Conservation (phyloP, 306 rosid species). For the Lathyrus sativus region DNA sequence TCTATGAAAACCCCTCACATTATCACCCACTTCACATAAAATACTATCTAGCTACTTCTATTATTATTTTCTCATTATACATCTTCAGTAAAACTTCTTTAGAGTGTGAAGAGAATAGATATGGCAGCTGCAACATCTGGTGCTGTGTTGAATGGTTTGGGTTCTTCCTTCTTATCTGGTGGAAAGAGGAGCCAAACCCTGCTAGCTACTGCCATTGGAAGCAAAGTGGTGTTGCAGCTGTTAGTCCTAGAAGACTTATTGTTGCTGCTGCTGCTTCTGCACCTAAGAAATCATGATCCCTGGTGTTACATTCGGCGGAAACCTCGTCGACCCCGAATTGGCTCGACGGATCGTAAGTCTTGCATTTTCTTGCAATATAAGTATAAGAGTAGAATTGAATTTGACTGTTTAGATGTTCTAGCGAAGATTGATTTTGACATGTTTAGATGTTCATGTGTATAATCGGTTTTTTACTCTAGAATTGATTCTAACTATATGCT, state of each 20-base stretch:
- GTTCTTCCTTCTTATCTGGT: conserved; percentile 80
- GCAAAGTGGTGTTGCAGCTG: conserved; percentile 43
- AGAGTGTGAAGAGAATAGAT: conserved; percentile 11
- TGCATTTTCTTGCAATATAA: not conserved
- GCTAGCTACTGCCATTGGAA: conserved; percentile 48
- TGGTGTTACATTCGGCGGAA: conserved; percentile 71
- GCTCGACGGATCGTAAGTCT: conserved; percentile 99
- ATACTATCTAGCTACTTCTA: conserved; percentile 21
- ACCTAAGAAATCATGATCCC: conserved; percentile 80
- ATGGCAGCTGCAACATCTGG: conserved; percentile 98
- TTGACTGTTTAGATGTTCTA: not conserved
- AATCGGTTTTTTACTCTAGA: not conserved
- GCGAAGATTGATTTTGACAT: not conserved
- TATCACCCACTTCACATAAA: conserved; percentile 41
- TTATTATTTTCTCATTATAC: not conserved
- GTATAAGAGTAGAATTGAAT: not conserved
- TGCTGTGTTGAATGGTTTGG: conserved; percentile 77
- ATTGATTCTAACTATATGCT: not conserved
- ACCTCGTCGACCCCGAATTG: conserved; percentile 86
- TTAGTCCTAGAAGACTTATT: conserved; percentile 52
- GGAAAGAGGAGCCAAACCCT: conserved; percentile 69
- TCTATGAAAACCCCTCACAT: conserved; percentile 46
- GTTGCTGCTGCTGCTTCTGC: conserved; percentile 62
- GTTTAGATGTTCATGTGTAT: not conserved
- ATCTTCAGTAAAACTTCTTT: not conserved